Base-by-base conservation (phyloP, 441 rosid species). In the Populus hybrid region DNA sequence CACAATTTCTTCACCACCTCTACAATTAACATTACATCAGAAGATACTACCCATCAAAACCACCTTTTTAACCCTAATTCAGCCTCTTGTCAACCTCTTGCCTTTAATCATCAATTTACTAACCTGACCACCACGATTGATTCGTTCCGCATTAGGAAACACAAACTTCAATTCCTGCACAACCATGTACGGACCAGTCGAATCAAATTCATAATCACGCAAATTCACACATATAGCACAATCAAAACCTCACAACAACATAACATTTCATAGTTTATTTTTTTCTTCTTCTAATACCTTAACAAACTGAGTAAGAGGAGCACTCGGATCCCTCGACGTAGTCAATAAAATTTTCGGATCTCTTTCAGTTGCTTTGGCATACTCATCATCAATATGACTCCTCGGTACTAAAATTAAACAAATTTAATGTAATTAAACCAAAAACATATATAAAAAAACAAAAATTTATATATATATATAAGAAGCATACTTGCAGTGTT, bases 71-170 rank as follows among this genome's bases (percentile, higher is more conserved):
- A 59, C 64, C 64, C 11, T 0, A 7, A 59, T 9, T 59, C 64
- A 57, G 64, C 19, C 23, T 57, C 23, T 57, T 57, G 42, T 6
- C 7, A 38, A 8, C 10, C 42, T 38, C 9, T 9, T 38, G 11
- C 11, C 11, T 10, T 40, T 40, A 67, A 28, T n/a, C 40, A 66
- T 21, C 26, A 66, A 28, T 46, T 12, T 19, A 79, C 84, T 7
- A 30, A 92, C 99, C 94, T 94, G 98, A 79, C 89, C 80, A 87
- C 99, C 99, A 79, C 97, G 94, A 78, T 96, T 94, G 77, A 94
- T 89, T 50, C 93, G 83, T 76, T 82, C 87, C 0, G 98, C 90
- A 82, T 92, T 92, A 16, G 99, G 99, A 78, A 96, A 89, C 6
- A 91, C 92, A 83, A 87, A 77, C 79, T 90, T 96, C 90, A 96